Base-by-base conservation (phyloP, 352 stramenopile genomes). In the Globisporangium irregulare region DNA sequence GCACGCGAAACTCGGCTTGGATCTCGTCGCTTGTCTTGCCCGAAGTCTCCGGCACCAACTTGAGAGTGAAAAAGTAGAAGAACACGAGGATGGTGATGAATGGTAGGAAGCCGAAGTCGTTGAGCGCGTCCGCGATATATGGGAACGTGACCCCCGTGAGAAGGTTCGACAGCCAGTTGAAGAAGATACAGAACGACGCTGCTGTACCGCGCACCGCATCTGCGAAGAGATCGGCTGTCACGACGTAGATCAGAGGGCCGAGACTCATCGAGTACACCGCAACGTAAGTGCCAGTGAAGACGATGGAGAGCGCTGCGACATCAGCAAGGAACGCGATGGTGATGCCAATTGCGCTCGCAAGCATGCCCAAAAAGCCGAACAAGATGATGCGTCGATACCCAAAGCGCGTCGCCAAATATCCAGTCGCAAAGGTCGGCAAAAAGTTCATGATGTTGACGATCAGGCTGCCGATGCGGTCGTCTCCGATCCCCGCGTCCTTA, bases 1-100 rank as follows among this genome's bases (percentile, higher is more conserved):
- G 59, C 59, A 59, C 59, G 2, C 69, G 75, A 61, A 88, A 89
- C 41, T 72, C 71, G 8, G 50, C 68, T 59, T 88, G 82, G 69
- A 92, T 92, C 62, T 89, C 80, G 15, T 86, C 73, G 38, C 63
- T 82, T 8, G 77, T 88, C 60, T 88, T 89, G 24, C 78, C 76
- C 14, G 73, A 76, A 9, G 84, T 92, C 56, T 92, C 82, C 2
- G 84, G 84, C 57, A 89, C 64, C 57, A 73, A 64, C 32, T 68
- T 73, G 64, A 74, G 80, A n/a, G 81, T 68, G 67, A 84, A 89
- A 51, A 75, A 2, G 59, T 76, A 78, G 61, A 79, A 81, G 27
- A 87, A 9, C 12, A 73, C 70, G 4, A 87, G 69, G 15, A 71
- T 79, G 6, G 66, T 66, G 60, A 91, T 74, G 69, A 90, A 88